phyloP scores from a whole-genome alignment of 2,329 filamentous ascomycete species.

The Corinectria fuckeliana region DNA sequence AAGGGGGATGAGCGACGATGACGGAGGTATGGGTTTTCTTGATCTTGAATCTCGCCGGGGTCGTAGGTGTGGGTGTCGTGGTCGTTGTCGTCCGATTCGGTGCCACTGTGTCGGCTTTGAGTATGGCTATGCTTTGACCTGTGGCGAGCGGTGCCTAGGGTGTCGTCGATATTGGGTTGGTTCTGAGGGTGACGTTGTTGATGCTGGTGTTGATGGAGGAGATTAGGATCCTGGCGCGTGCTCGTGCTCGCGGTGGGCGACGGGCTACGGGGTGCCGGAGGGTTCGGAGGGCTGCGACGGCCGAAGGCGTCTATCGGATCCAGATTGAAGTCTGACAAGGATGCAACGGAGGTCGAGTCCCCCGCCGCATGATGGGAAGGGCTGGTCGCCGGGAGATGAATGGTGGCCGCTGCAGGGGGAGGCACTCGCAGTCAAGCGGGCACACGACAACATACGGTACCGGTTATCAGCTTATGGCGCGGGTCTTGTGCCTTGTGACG shows the following conservation, averaged over 20 bases:
- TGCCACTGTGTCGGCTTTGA: conserved; percentile 21
- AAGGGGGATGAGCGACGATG: conserved; percentile 23
- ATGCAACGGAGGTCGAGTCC: conserved; percentile 63
- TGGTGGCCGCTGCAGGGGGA: conserved; percentile 12
- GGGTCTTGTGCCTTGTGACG: conserved; percentile 34
- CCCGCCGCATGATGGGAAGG: conserved; percentile 60
- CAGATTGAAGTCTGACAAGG: conserved; percentile 57
- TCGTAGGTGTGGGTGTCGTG: conserved; percentile 23
- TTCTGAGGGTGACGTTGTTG: neutral
- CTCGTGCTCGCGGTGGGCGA: conserved; percentile 1
- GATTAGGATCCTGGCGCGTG: conserved; percentile 23
- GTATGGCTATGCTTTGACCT: conserved; percentile 26
- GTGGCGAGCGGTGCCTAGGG: neutral
- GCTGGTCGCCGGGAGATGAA: conserved; percentile 33
- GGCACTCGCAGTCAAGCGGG: conserved; percentile 6
- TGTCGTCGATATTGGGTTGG: conserved; percentile 4
- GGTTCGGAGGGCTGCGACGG: conserved; percentile 25
- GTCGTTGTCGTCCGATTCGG: conserved; percentile 27
- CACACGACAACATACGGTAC: conserved; percentile 18
- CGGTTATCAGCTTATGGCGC: conserved; percentile 6
- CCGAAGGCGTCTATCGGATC: conserved; percentile 57
- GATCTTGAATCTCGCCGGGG: conserved; percentile 22
- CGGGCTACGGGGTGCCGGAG: conserved; percentile 33
- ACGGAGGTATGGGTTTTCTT: conserved; percentile 31
- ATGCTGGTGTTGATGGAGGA: conserved; percentile 23